Evolutionary conservation across 1,139 yeast species (phyloP).

Genomic region (Sugiyamaella paludigena): DNA sequence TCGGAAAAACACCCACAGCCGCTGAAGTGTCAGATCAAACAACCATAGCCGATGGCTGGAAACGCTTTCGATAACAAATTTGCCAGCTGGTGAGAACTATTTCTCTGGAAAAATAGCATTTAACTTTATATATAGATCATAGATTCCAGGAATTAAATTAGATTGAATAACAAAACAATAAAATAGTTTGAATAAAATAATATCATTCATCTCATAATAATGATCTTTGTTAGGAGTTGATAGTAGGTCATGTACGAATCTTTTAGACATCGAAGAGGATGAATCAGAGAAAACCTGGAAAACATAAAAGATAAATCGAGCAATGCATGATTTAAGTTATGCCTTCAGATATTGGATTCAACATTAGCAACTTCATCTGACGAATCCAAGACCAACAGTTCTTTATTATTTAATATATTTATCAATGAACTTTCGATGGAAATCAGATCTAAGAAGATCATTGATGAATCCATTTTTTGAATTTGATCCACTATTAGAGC

Average conservation of each 20-base stretch:
- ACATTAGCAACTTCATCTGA: not conserved
- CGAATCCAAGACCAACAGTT: no score
- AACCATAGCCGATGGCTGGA: no score
- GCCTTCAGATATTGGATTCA: not conserved
- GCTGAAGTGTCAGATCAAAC: no score
- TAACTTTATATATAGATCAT: no score
- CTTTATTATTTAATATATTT: conserved; percentile 51
- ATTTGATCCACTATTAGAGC: conserved; percentile 20
- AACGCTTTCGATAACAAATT: no score
- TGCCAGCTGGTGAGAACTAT: not conserved
- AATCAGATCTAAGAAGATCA: conserved; percentile 64
- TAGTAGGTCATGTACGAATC: no score
- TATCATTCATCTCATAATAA: not conserved
- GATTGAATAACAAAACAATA: no score
- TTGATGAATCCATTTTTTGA: conserved; percentile 49
- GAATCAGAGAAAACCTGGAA: no score
- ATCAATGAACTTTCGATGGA: conserved; percentile 67
- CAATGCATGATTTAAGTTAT: not conserved
- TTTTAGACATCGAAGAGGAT: no score
- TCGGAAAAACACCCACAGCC: no score
- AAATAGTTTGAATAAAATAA: no score
- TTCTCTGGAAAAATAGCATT: not conserved
- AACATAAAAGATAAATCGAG: not conserved
- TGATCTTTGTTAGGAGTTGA: not conserved
- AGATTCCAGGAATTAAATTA: no score